Base-by-base conservation (phyloP, 1,284 basidiomycete species). In the Trametes sp. region DNA sequence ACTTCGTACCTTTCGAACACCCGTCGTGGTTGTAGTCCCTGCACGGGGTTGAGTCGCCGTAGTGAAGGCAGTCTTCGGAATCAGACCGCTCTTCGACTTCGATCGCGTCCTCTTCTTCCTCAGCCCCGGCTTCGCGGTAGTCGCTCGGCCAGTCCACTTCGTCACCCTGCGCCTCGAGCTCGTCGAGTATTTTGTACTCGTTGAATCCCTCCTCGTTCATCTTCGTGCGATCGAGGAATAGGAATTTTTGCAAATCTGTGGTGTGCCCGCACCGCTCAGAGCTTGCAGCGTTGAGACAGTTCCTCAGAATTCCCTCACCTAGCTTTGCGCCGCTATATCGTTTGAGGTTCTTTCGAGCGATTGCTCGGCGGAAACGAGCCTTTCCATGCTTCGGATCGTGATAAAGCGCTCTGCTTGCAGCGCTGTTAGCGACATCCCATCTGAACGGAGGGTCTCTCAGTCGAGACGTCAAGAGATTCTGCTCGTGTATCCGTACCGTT, bases 21-120 rank as follows among this genome's bases (percentile, higher is more conserved):
- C 81, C 80, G 42, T 75, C 73, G 59, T 79, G 82, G 59, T 86
- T 85, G 68, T 85, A 84, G 70, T 80, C 81, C 46, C 79, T 74
- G 71, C 84, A 86, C 0, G 84, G 79, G 6, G 81, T 76, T 19
- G 78, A 76, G 54, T 83, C 84, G 1, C 85, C 85, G 2, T 74
- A 69, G 58, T 84, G 83, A 33, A 76, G 72, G 60, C 75, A 81
- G 63, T 84, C 82, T 54, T 81, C 82, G 13, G 82, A 80, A 65
- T 82, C 81, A 0, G 77, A 81, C 64, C 61, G 74, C 65, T 54
- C 79, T 62, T 70, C 73, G 26, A 67, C 53, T 33, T 64, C 67
- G 4, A 48, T 6, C 10, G 26, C 26, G 24, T 49, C 29, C n/a
- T 60, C 58, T 13, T 31, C 31, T 61, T 11, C 78, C 53, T 57